Evolutionary conservation across 768 basidiomycete species (phyloP).

Genomic region (Tricholoma terreum): DNA sequence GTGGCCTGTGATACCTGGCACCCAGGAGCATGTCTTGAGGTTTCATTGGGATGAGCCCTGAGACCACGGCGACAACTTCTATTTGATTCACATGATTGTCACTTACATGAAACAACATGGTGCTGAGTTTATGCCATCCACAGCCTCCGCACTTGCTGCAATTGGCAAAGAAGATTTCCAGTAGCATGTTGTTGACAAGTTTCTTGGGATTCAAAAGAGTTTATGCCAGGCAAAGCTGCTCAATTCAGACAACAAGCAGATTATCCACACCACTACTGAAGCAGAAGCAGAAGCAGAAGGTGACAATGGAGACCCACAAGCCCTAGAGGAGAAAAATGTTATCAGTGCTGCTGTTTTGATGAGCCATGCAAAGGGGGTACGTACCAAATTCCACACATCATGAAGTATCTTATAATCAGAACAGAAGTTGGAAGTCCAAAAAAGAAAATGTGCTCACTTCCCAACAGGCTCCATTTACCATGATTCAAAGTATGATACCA

Average conservation of each 20-base stretch:
- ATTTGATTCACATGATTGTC: conserved; percentile 3
- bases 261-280: not conserved
- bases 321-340: not conserved
- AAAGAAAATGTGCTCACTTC: not conserved
- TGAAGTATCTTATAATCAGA: not conserved
- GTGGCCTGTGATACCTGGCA: conserved; percentile 4
- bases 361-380: not conserved
- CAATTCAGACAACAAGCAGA: not conserved
- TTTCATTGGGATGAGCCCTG: conserved; percentile 1
- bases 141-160: not conserved
- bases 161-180: conserved; percentile 6
- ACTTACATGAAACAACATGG: conserved; percentile 3
- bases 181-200: not conserved
- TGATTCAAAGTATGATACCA: conserved; percentile 9
- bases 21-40: not conserved
- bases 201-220: conserved; percentile 3
- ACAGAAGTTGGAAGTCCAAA: conserved; percentile 15
- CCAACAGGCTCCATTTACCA: conserved; percentile 2
- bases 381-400: not conserved
- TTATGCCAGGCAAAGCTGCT: not conserved
- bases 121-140: not conserved
- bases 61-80: conserved; percentile 5
- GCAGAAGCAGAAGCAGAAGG: not conserved
- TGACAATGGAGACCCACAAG: too few species aligned
- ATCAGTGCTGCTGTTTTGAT: not conserved